phyloP scores from a whole-genome alignment of 1,284 basidiomycete species.

The Meripilus lineatus region DNA sequence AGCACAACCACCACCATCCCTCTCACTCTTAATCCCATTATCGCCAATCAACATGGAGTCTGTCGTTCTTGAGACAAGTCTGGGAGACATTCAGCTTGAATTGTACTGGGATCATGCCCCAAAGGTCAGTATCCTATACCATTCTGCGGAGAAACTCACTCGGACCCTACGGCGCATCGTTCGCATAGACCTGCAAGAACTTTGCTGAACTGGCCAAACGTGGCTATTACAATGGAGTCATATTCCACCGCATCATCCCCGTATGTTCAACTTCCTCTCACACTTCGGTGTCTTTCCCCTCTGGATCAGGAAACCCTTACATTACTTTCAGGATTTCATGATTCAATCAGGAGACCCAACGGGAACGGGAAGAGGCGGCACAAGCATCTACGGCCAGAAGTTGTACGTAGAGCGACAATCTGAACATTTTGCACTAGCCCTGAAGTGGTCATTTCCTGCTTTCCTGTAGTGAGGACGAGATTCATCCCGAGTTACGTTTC shows the following conservation, averaged over 20 bases:
- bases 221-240: constrained; percentile 81
- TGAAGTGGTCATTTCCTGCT: neutral
- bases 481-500: constrained; percentile 84
- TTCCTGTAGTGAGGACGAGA: constrained; percentile 71
- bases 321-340: constrained; percentile 77
- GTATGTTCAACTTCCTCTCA: constrained; percentile 38
- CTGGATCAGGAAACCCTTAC: neutral
- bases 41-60: constrained; percentile 45
- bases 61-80: constrained; percentile 79
- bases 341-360: constrained; percentile 93
- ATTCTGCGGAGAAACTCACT: constrained; percentile 8
- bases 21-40: no score
- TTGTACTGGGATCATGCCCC: constrained; percentile 91
- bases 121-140: constrained; percentile 44
- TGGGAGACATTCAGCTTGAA: constrained; percentile 87
- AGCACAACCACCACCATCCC: no score
- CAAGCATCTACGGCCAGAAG: constrained; percentile 88
- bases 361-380: constrained; percentile 91
- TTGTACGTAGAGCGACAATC: constrained; percentile 54
- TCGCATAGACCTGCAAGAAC: constrained; percentile 83
- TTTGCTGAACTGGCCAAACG: constrained; percentile 82
- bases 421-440: neutral
- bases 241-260: constrained; percentile 87
- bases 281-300: constrained; percentile 9
- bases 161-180: constrained; percentile 11